Conservation (phyloP, 2,329 filamentous ascomycete genomes). For the Dothiorella sarmentorum region DNA sequence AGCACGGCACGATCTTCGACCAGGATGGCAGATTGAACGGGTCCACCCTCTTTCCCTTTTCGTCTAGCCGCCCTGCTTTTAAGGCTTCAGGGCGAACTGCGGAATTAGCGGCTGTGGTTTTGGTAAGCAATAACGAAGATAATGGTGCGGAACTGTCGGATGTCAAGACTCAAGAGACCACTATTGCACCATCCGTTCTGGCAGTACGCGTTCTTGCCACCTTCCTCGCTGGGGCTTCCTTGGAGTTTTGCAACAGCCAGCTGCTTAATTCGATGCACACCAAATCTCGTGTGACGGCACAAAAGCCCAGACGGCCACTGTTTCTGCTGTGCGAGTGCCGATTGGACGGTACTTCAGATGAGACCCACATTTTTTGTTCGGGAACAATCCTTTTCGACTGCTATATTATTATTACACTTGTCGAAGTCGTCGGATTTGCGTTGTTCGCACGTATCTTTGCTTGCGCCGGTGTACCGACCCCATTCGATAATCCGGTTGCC, state of each 20-base stretch:
- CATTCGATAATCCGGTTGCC: background rate
- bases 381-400: background rate
- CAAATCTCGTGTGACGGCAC: slow-evolving; percentile 2
- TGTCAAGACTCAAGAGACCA: background rate
- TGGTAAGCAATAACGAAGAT: background rate
- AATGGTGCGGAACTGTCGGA: background rate
- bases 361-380: background rate
- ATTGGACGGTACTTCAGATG: background rate
- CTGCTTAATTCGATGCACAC: background rate
- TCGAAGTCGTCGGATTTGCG: background rate
- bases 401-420: background rate
- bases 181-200: background rate
- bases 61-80: background rate
- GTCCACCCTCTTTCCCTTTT: background rate
- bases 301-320: background rate
- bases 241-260: background rate
- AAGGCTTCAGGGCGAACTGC: background rate
- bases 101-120: background rate
- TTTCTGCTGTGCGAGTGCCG: background rate
- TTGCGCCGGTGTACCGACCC: background rate
- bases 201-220: background rate
- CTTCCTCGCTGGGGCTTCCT: background rate
- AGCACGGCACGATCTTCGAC: background rate
- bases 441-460: background rate
- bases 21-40: background rate